Base-by-base conservation (phyloP, 345 rosid species). In the Pistacia integerrima region DNA sequence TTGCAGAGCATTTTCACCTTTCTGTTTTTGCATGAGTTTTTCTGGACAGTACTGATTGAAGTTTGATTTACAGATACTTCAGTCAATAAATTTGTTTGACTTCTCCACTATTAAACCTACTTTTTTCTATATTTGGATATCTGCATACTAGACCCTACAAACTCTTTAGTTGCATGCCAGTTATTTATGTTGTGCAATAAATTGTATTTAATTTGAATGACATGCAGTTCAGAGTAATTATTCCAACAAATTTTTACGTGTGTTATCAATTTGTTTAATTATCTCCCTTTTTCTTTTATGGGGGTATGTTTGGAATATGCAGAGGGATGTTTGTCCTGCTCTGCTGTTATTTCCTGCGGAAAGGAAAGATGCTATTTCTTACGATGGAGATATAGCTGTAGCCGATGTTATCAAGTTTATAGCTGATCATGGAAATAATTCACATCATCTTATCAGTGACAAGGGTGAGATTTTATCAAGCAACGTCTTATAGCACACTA, bases 301-400 rank as follows among this genome's bases (percentile, higher is more conserved):
- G 46, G 46, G 46, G 46, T 41, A 41, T 41, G 6, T 41, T 41
- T 41, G 63, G 74, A 51, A 38, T 38, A 17, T 87, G 90, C 94
- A 95, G 98, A 87, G 91, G 77, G 97, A 93, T 79, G 86, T 88
- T 64, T 95, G 87, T 90, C 99, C 99, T 66, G 67, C 92, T 79
- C 83, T 95, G 75, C 57, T 90, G 78, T 81, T 95, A 57, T 95
- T 93, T 85, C 99, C 98, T 59, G 93, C 92, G 16, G 91, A 88
- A 76, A 86, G 83, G 70, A 88, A 87, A 84, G 77, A 78, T 36
- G 83, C 85, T 56, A 38, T 90, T 72, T 74, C 88, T 48, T 95
- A 87, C 79, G 80, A 83, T 71, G 99, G 99, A 75, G 92, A 91
- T 74, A 75, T 84, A 57, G 81, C 92, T 48, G 93, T 96, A 57